Conservation (phyloP, 2,329 filamentous ascomycete genomes). For the Aaosphaeria pasadenensis region DNA sequence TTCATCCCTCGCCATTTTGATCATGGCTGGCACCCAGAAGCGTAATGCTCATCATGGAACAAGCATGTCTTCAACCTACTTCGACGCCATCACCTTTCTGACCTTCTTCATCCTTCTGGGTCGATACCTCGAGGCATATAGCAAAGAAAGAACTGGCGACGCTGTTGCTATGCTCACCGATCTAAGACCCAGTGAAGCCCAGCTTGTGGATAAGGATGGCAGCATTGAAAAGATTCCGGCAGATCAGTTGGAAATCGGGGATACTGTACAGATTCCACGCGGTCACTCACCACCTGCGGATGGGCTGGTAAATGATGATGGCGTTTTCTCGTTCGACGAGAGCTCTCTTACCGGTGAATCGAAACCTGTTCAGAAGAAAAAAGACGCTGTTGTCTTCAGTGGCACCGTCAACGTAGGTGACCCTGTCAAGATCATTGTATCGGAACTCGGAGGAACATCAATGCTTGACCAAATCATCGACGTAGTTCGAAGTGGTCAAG, state of each 20-base stretch:
- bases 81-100: slow-evolving; percentile 88
- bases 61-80: slow-evolving; percentile 57
- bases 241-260: slow-evolving; percentile 60
- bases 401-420: slow-evolving; percentile 71
- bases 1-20: slow-evolving; percentile 74
- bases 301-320: slow-evolving; percentile 54
- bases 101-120: slow-evolving; percentile 79
- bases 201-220: slow-evolving; percentile 56
- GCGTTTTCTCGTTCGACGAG: slow-evolving; percentile 74
- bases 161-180: slow-evolving; percentile 78
- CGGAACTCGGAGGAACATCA: slow-evolving; percentile 63
- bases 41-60: slow-evolving; percentile 14
- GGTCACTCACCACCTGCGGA: slow-evolving; percentile 85
- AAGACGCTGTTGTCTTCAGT: slow-evolving; percentile 65
- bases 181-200: slow-evolving; percentile 74
- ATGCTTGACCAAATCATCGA: slow-evolving; percentile 79
- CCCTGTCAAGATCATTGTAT: slow-evolving; percentile 62
- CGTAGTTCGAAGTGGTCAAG: slow-evolving; percentile 74
- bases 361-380: slow-evolving; percentile 60
- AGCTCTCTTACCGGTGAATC: slow-evolving; percentile 85
- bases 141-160: slow-evolving; percentile 85
- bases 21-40: slow-evolving; percentile 50
- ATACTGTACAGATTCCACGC: slow-evolving; percentile 66
- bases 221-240: slow-evolving; percentile 50
- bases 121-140: slow-evolving; percentile 80